Base-by-base conservation (phyloP, 2,329 filamentous ascomycete genomes). In the Diaporthe sp. region DNA sequence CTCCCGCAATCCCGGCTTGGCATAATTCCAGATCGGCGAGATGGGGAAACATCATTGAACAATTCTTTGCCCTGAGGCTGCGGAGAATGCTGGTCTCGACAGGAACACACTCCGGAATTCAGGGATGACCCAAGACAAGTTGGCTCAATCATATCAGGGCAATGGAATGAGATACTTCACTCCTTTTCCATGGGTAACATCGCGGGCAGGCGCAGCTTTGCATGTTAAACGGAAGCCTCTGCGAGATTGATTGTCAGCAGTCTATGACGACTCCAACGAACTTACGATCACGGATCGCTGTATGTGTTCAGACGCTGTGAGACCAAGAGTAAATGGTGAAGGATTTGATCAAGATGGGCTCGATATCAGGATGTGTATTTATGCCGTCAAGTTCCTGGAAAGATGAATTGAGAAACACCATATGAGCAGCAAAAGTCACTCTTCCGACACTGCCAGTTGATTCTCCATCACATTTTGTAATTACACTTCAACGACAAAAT, bases 1-100 rank as follows among this genome's bases (percentile, higher is more conserved):
- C 47, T 53, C 65, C 65, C 34, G 65, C 65, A 20, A 22, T 68
- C 65, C 47, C 65, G 65, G 47, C 65, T 68, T 68, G 65, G 65
- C 65, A 28, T 20, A 10, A 2, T 42, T 28, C 31, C 44, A 53
- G 65, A 68, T 68, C 65, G 47, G 31, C 47, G 34, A 28, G 34
- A 51, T 37, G 34, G 47, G 9, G 65, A 53, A 37, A 68, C 47
- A 68, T 53, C 65, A 53, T 25, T 68, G 44, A 25, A 51, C 47
- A 37, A 17, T 25, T 51, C 12, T 25, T 68, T 53, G 44, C 13
- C 8, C n/a, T 17, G 47, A 28, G 47, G 49, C 65, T 68, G 65
- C 47, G 65, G 65, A 68, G 65, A 68, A 68, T 39, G 65, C 47
- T 39, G 31, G 22, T 28, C 31, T 20, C 31, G 6, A 39, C 47